Evolutionary conservation across 306 rosid species (phyloP), one percentile per base, ranked within the genome.

Genomic region (Malus sieversii): DNA sequence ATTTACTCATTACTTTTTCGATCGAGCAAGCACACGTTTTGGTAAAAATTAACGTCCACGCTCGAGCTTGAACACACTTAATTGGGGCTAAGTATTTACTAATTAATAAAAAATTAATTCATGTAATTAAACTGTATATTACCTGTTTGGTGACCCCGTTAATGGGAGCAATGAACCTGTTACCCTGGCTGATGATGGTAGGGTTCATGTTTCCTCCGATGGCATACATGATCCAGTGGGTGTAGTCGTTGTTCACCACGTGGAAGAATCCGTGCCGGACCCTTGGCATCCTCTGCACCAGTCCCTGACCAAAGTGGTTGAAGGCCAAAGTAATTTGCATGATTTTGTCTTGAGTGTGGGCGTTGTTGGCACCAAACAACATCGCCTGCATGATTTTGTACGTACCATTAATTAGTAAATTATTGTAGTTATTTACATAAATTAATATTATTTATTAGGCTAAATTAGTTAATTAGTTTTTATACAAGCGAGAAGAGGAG

Each of bases 181-280:
- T 93, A 40, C 96, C 98, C 78, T 93, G 97, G 64, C 96, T 89
- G 20, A 93, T 80, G 20, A 93, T 78, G 60, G 96, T 93, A 30
- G 98, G 96, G 57, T 83, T 72, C 72, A 58, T 29, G 85, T 86
- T 91, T 19, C 97, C 96, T 8, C 98, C 98, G 20, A 93, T 89
- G 82, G 98, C 98, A 29, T 93, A 93, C 98, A 89, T 91, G 48
- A 81, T 78, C 97, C 97, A 93, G 14, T 88, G 96, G 46, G 90
- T 89, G 84, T 91, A 93, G 81, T 87, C 93, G 51, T 93, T 91
- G 82, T 93, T 93, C 18, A 93, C 89, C 1, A 82, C 78, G 30
- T 93, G 97, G 77, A 91, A 5, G 68, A 91, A 93, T 35, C 97
- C 98, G 75, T 69, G 82, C 76, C 96, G 79, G 53, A 75, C 64